A percentile compares a stretch with the other conserved stretches of the same genome.
phyloP scores from a whole-genome alignment of 176 grass and related monocot genomes.

The Coix lacrymajobi region DNA sequence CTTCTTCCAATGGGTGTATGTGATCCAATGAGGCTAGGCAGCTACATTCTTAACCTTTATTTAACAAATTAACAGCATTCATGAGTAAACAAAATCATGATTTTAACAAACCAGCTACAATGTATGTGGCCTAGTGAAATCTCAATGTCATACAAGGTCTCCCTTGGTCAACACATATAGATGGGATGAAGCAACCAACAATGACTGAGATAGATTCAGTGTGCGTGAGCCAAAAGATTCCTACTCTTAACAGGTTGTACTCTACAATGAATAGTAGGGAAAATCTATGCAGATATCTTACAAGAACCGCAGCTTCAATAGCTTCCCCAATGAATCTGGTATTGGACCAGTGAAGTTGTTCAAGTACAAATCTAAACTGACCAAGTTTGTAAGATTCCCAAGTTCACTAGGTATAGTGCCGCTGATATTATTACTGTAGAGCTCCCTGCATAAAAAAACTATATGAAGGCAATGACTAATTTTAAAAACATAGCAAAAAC shows the following conservation, averaged over 20 bases:
- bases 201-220: neutral
- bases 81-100: neutral
- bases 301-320: slow-evolving; percentile 87
- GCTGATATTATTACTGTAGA: slow-evolving; percentile 93
- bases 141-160: neutral
- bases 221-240: neutral
- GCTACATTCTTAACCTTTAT: neutral
- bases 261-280: neutral
- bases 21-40: neutral
- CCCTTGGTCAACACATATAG: neutral
- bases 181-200: neutral
- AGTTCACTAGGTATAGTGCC: slow-evolving; percentile 76
- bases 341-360: slow-evolving; percentile 82
- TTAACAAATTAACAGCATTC: neutral
- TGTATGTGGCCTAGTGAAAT: neutral
- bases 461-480: slow-evolving; percentile 24
- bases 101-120: neutral
- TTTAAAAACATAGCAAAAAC: neutral
- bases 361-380: slow-evolving; percentile 90
- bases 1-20: neutral
- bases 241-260: neutral
- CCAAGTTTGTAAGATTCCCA: slow-evolving; percentile 79
- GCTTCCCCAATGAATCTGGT: slow-evolving; percentile 69
- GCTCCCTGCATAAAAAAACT: slow-evolving; percentile 53
- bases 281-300: slow-evolving; percentile 32